These are phyloP conservation scores for Anthoceros angustus DNA, from an alignment of 225 moss, liverwort and hornwort genomes.

Conservation along the genomic window DNA sequence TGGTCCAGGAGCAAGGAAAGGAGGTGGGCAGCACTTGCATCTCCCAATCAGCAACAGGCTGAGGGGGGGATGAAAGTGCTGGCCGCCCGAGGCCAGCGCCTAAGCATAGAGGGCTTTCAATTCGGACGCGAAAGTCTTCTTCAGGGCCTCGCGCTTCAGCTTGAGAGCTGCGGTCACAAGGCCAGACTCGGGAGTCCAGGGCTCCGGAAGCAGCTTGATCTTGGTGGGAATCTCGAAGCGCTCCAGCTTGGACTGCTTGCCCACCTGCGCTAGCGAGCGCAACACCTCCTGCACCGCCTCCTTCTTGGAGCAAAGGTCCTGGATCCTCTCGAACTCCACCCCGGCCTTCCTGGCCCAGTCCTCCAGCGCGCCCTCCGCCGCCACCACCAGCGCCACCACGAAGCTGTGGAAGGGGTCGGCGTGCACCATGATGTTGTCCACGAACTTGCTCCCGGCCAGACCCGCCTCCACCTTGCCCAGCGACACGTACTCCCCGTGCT, in stretches of 20 bases:
- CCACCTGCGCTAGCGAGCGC: conserved; percentile 30
- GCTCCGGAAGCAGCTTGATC: conserved; percentile 66
- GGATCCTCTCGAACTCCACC: conserved; percentile 29
- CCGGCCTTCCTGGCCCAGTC: conserved; percentile 48
- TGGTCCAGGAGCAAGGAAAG: no score
- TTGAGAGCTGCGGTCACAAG: conserved; percentile 90
- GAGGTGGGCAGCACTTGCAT: no score
- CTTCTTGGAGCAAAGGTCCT: conserved; percentile 45
- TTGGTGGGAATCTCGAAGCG: conserved; percentile 76
- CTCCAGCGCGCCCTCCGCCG: conserved; percentile 52
- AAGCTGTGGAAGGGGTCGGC: conserved; percentile 72
- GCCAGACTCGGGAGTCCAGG: conserved; percentile 80
- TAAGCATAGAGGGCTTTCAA: conserved; percentile 57
- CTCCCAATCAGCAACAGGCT: no score
- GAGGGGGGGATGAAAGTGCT: no score
- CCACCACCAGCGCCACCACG: conserved; percentile 64
- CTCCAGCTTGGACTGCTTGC: conserved; percentile 44
- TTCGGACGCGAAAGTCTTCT: conserved; percentile 52
- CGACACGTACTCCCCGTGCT: conserved; percentile 88
- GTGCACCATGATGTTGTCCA: conserved; percentile 70
- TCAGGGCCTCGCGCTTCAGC: conserved; percentile 67
- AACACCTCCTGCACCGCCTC: conserved; percentile 50
- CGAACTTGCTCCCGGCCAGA: conserved; percentile 53
- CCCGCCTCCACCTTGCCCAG: conserved; percentile 95
- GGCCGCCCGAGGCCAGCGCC: not conserved